Evolutionary conservation across 1,284 basidiomycete genomes (phyloP).

Genomic region (Naganishia sp.): DNA sequence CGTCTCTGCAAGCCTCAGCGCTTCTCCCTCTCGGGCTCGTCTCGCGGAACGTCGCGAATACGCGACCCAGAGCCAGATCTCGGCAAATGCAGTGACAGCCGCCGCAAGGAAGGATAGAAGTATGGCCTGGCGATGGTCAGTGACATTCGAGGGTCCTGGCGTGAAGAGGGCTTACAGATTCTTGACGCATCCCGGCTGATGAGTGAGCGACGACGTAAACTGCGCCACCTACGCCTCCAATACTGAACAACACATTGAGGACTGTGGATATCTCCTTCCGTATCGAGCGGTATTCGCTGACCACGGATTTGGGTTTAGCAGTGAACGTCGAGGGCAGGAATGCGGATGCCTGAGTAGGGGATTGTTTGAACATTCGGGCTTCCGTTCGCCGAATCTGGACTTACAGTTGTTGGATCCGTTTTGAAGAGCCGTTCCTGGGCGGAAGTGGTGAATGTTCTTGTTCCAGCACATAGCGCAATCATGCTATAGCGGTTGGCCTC

Average conservation of each 20-base stretch:
- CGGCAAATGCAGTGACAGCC: constrained; percentile 23
- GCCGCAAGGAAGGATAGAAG: constrained; percentile 27
- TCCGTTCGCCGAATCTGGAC: not conserved
- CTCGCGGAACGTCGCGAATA: constrained; percentile 3
- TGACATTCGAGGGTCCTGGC: not conserved
- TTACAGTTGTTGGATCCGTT: constrained; percentile 24
- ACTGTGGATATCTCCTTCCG: constrained; percentile 29
- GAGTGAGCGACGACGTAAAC: constrained; percentile 28
- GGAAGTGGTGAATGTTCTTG: constrained; percentile 15
- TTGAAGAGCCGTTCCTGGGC: constrained; percentile 27
- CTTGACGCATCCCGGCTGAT: constrained; percentile 27
- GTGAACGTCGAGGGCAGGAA: constrained; percentile 6
- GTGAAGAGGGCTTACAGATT: constrained; percentile 14
- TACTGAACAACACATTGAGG: constrained; percentile 30
- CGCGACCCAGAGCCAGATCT: constrained; percentile 30
- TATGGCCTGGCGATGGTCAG: constrained; percentile 10
- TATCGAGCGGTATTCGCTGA: constrained; percentile 25
- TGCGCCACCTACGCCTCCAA: constrained; percentile 31
- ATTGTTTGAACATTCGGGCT: not conserved
- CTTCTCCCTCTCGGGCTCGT: constrained; percentile 3
- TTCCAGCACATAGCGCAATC: constrained; percentile 29
- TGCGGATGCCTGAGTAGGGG: constrained; percentile 1
- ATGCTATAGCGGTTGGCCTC: constrained; percentile 29
- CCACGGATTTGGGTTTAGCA: constrained; percentile 1
- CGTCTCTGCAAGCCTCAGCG: constrained; percentile 5